These are phyloP conservation scores for Trypanosoma cruzi DNA, from an alignment of 208 protist genomes.

Conservation along the genomic window DNA sequence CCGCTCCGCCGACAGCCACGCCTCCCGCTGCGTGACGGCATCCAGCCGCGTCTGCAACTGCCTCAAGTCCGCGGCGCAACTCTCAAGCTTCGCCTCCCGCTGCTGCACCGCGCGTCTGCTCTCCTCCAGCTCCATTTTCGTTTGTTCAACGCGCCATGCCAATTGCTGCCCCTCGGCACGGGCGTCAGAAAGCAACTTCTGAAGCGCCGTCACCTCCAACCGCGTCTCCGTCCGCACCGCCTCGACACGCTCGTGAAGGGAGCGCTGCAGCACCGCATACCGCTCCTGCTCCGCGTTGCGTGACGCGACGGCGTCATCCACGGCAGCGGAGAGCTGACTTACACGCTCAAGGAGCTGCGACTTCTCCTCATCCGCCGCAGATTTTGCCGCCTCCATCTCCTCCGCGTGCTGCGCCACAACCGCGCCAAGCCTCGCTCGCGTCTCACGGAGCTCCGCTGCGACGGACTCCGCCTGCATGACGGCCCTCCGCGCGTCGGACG, in stretches of 20 bases:
- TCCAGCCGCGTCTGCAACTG: slow-evolving; percentile 18
- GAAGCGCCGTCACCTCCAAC: slow-evolving; percentile 53
- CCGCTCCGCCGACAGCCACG: slow-evolving; percentile 55
- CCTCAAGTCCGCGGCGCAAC: slow-evolving; percentile 13
- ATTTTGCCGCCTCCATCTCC: slow-evolving; percentile 35
- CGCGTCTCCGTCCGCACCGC: slow-evolving; percentile 39
- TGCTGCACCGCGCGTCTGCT: slow-evolving; percentile 21
- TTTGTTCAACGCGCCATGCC: slow-evolving; percentile 39
- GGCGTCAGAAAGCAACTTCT: slow-evolving; percentile 36
- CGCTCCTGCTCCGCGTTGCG: slow-evolving; percentile 34
- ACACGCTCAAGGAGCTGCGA: slow-evolving; percentile 37
- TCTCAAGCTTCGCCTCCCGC: slow-evolving; percentile 19
- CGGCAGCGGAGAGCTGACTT: slow-evolving; percentile 32
- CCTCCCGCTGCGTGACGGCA: slow-evolving; percentile 50
- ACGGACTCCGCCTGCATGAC: slow-evolving; percentile 37
- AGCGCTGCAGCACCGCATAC: slow-evolving; percentile 35
- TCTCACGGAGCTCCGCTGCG: slow-evolving; percentile 36
- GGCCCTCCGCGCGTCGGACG: slow-evolving; percentile 38
- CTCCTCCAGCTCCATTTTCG: slow-evolving; percentile 34
- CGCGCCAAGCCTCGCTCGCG: slow-evolving; percentile 31
- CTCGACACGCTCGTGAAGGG: slow-evolving; percentile 44
- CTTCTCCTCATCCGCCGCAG: slow-evolving; percentile 37
- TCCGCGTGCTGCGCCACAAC: slow-evolving; percentile 36
- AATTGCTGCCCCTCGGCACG: slow-evolving; percentile 49
- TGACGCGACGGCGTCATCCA: slow-evolving; percentile 27